Evolutionary conservation across 257 asterid genomes (phyloP), one percentile per base, ranked within the genome.

Genomic region (Linaria vulgaris): DNA sequence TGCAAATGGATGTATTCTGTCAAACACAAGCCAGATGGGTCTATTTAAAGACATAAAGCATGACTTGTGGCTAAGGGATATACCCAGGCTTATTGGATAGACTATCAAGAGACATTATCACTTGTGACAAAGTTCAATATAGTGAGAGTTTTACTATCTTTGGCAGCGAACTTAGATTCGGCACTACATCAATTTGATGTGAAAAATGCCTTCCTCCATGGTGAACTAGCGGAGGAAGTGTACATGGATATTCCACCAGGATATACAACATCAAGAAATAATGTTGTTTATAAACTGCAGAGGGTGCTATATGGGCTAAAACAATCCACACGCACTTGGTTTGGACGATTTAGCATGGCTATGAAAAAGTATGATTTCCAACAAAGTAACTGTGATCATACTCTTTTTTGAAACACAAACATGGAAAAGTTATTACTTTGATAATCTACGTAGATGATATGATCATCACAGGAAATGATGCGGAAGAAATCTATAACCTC

Each of bases 391-490:
- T 15, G 60, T 1, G 69, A 64, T 31, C 69, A 64, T 19, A 64
- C 60, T 9, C 19, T 64, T 1, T 64, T 64, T 10, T 50, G 10
- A 64, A 64, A 24, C 58, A 2, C 1, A 13, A 5, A 16, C 5
- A 14, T 1, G 52, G 61, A 5, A 64, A 37, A 15, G 8, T 64
- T 7, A 51, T 13, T 12, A 34, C 38, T 0, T 21, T 64, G 14
- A 64, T 64, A 6, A 13, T 64, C 2, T 64, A 64, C 51, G 69
- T 64, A 3, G 59, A 64, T 37, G 61, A 52, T 22, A 64, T 64
- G 31, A 21, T 64, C 4, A 20, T 64, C 5, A 64, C 51, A n/a
- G 61, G 69, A 0, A 9, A 52, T 19, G 60, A 52, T 38, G 11
- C 0, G 7, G 68, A 63, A 43, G 54, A 63, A 48, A 52, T 27